phyloP scores from a whole-genome alignment of 2,329 filamentous ascomycete species.

The Scedosporium apiospermum region DNA sequence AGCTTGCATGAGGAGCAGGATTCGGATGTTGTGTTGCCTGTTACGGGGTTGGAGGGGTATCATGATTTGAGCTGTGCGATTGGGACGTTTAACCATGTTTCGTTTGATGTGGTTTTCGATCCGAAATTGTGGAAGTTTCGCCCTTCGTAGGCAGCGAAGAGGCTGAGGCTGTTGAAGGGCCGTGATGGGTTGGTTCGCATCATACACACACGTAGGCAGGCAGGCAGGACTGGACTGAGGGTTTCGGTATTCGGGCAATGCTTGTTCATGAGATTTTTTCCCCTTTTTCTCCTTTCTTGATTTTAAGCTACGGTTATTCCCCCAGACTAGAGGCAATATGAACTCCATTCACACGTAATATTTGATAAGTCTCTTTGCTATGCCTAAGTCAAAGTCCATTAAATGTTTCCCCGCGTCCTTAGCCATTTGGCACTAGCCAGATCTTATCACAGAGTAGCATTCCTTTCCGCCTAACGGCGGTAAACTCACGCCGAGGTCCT shows the following conservation, averaged over 20 bases:
- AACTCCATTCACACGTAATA: background rate
- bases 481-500: too few species aligned
- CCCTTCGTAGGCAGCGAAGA: background rate
- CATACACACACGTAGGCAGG: too few species aligned
- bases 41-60: conserved; percentile 59
- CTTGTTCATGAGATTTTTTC: background rate
- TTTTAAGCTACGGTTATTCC: background rate
- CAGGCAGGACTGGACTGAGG: background rate
- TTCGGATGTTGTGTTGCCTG: conserved; percentile 47
- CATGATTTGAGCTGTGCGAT: conserved; percentile 64
- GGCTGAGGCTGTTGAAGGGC: background rate
- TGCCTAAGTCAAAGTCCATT: too few species aligned
- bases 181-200: background rate
- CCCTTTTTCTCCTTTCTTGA: background rate
- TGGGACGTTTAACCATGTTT: conserved; percentile 59
- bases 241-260: background rate
- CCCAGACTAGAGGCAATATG: background rate
- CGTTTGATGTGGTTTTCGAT: conserved; percentile 58
- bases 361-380: background rate
- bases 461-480: too few species aligned
- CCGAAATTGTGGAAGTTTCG: conserved; percentile 47
- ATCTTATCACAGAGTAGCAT: too few species aligned
- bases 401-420: too few species aligned
- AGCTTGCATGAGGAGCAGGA: conserved; percentile 68
- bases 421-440: too few species aligned